Evolutionary conservation across 2,329 filamentous ascomycete genomes (phyloP), one percentile per base, ranked within the genome.

Genomic region (Ophiocordyceps unilateralis): DNA sequence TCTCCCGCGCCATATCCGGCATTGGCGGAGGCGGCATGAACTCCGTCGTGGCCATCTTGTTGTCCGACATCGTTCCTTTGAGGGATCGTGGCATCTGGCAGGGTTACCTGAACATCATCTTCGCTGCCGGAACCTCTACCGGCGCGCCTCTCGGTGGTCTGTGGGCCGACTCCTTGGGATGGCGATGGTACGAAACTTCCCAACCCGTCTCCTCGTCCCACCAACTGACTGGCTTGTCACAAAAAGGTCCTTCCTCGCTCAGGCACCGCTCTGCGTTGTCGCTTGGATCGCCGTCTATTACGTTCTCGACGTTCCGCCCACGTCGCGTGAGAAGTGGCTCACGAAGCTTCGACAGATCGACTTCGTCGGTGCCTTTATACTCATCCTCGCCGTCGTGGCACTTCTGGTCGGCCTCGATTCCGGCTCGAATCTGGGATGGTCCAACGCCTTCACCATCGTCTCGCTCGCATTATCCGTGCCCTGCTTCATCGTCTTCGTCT

Each of bases 11-110:
- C 9, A 53, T 70, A 34, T 58, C 62, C 8, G 61, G 64, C 23
- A 70, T 84, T 41, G 81, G 81, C 11, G 81, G 80, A 14, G 80
- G 77, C 2, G 82, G 81, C 9, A 81, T 86, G 73, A 78, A 74
- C 19, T 76, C 78, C 0, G 74, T 84, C 40, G 75, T 79, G 15
- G 73, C 69, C 39, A 83, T 87, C 41, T 59, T 87, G 41, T 58
- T 87, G 49, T 57, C 55, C 47, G 83, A 88, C 55, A 68, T 85
- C 17, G 72, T 88, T 4, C 71, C 80, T 0, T 62, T 87, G 34
- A 67, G 80, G 17, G 74, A 84, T 42, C 66, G 82, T 44, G 83
- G 82, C 2, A 66, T 79, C 10, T 88, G 79, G 77, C 83, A 87
- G 57, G 82, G 81, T 1, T 66, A 67, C 46, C 67, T 85, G 53